phyloP scores from a whole-genome alignment of 805 yeast genomes.

The Candida ascalaphidarum region DNA sequence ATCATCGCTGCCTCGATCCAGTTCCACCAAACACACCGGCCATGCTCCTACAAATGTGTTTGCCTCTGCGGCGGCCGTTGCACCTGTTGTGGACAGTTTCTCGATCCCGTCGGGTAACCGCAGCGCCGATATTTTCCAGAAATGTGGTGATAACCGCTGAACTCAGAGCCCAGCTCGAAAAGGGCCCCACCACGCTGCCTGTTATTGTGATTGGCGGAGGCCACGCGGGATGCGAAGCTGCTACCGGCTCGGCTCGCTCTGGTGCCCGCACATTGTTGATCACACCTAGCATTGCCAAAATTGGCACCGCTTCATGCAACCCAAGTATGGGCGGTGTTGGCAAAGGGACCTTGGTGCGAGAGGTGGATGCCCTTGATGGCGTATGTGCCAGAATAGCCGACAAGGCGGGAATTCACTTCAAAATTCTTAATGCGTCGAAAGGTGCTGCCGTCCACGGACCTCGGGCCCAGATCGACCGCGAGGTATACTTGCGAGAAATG shows the following conservation, averaged over 20 bases:
- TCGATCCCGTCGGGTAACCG: too few relatives aligned
- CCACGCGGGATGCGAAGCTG: conserved; percentile 98
- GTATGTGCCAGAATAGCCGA: conserved; percentile 83
- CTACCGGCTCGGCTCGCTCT: conserved; percentile 82
- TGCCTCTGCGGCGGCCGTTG: too few relatives aligned
- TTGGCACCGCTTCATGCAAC: conserved; percentile 94
- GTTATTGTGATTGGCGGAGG: conserved; percentile 96
- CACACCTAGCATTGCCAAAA: conserved; percentile 66
- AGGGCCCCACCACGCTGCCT: conserved; percentile 31
- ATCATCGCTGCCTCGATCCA: too few relatives aligned
- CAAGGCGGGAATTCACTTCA: conserved; percentile 86
- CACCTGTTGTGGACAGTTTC: too few relatives aligned
- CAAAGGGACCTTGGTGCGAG: conserved; percentile 85
- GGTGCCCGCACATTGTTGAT: conserved; percentile 66
- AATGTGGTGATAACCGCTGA: too few relatives aligned
- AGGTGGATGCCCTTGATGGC: conserved; percentile 96
- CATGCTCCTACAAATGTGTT: too few relatives aligned
- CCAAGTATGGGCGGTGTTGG: conserved; percentile 99
- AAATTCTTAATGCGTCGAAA: conserved; percentile 72
- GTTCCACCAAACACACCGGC: too few relatives aligned
- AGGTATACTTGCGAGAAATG: conserved; percentile 73
- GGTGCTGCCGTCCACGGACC: conserved; percentile 99
- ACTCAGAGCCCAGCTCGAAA: conserved; percentile 17
- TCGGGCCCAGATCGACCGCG: conserved; percentile 89
- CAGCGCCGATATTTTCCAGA: too few relatives aligned